phyloP scores from a whole-genome alignment of 352 stramenopile species.

The Pythium myriotylum region DNA sequence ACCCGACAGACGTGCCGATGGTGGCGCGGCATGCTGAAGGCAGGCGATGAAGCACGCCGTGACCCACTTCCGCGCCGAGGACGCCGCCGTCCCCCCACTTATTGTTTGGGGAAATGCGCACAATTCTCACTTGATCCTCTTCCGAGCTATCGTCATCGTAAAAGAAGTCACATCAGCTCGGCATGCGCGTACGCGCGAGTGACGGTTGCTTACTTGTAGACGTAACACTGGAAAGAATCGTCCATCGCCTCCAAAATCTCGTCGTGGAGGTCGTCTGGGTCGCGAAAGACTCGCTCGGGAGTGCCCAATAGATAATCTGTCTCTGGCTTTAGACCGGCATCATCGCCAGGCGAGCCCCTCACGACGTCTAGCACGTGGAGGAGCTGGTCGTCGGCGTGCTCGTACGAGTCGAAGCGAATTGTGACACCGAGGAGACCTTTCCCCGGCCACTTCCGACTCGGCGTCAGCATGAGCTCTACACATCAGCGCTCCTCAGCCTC shows the following conservation, averaged over 20 bases:
- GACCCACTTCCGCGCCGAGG: constrained; percentile 94
- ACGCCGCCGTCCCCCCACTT: constrained; percentile 92
- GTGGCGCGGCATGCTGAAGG: constrained; percentile 64
- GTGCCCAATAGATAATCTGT: constrained; percentile 96
- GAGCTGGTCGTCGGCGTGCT: constrained; percentile 94
- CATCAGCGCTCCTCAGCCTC: background rate
- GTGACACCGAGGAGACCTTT: constrained; percentile 96
- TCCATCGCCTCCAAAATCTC: constrained; percentile 91
- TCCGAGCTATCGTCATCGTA: constrained; percentile 80
- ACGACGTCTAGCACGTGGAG: constrained; percentile 94
- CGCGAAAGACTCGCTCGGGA: constrained; percentile 84
- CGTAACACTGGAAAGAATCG: constrained; percentile 95
- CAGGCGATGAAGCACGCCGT: constrained; percentile 96
- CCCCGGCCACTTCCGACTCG: constrained; percentile 92
- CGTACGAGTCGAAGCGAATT: constrained; percentile 97
- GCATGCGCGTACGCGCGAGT: background rate
- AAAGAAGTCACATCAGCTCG: no score
- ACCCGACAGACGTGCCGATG: constrained; percentile 73
- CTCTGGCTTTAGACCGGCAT: constrained; percentile 86
- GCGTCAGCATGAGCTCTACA: constrained; percentile 83
- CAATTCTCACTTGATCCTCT: constrained; percentile 92
- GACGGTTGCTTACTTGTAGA: constrained; percentile 90
- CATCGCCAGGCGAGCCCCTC: constrained; percentile 85
- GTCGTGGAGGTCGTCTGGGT: constrained; percentile 87
- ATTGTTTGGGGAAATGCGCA: constrained; percentile 82